Conservation (phyloP, 2,329 filamentous ascomycete genomes). For the Scedosporium dehoogii region DNA sequence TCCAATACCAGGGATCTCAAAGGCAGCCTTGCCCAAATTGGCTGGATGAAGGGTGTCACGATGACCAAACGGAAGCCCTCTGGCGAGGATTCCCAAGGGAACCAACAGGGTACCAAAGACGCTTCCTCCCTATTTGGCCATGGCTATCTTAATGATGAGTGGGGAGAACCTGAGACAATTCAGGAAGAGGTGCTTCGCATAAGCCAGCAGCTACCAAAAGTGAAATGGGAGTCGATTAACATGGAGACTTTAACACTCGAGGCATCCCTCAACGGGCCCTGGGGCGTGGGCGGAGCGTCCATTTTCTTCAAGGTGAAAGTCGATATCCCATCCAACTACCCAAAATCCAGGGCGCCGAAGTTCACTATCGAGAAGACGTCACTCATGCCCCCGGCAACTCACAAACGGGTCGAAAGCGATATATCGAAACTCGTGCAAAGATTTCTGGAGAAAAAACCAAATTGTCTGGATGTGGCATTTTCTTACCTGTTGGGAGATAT, state of each 20-base stretch:
- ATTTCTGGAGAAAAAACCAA: conserved; percentile 47
- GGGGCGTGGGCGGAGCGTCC: conserved; percentile 44
- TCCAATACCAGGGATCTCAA: conserved; percentile 30
- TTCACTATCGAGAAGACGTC: conserved; percentile 53
- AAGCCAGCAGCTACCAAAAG: conserved; percentile 51
- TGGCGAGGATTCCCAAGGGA: conserved; percentile 21
- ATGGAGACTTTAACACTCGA: conserved; percentile 49
- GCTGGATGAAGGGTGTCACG: conserved; percentile 61
- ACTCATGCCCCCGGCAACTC: conserved; percentile 47
- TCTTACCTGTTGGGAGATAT: conserved; percentile 55
- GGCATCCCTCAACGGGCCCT: conserved; percentile 55
- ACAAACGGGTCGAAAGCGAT: conserved; percentile 41
- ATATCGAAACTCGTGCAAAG: conserved; percentile 45
- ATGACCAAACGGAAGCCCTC: conserved; percentile 46
- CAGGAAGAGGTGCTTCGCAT: conserved; percentile 57
- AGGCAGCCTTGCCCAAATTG: conserved; percentile 47
- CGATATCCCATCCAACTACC: conserved; percentile 49
- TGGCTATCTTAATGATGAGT: conserved; percentile 43
- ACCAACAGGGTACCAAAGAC: conserved; percentile 42
- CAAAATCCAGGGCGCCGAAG: conserved; percentile 44
- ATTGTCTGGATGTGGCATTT: conserved; percentile 52
- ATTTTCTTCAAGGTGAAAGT: conserved; percentile 56
- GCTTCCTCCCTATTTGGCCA: conserved; percentile 37
- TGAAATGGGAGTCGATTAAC: conserved; percentile 54
- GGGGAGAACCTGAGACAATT: conserved; percentile 51